Evolutionary conservation across 352 stramenopile species (phyloP).

Genomic region (Globisporangium recalcitrans): DNA sequence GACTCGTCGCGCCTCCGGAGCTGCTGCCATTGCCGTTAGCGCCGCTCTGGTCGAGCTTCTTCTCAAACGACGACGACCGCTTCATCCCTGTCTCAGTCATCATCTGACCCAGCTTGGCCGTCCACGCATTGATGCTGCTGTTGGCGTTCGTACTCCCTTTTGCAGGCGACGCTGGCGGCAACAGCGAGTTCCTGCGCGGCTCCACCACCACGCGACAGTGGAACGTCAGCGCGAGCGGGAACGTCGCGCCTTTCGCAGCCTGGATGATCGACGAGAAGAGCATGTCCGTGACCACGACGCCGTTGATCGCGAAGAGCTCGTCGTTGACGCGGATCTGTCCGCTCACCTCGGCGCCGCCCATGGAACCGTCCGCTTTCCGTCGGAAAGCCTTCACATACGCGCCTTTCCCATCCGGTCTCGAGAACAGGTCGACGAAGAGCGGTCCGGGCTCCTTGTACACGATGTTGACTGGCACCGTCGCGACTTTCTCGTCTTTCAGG

Average conservation of each 20-base stretch:
- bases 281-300: slow-evolving; percentile 45
- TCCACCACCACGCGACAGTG: slow-evolving; percentile 25
- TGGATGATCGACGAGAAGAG: slow-evolving; percentile 66
- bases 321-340: slow-evolving; percentile 56
- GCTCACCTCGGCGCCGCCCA: slow-evolving; percentile 51
- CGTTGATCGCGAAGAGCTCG: slow-evolving; percentile 68
- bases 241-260: slow-evolving; percentile 48
- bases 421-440: slow-evolving; percentile 75
- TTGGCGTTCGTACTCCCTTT: slow-evolving; percentile 16
- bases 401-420: slow-evolving; percentile 53
- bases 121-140: slow-evolving; percentile 26
- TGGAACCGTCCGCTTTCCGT: slow-evolving; percentile 41
- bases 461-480: slow-evolving; percentile 33
- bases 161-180: slow-evolving; percentile 36
- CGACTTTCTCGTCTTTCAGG: slow-evolving; percentile 21
- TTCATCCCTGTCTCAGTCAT: slow-evolving; percentile 29
- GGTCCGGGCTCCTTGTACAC: slow-evolving; percentile 44
- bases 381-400: slow-evolving; percentile 75
- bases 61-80: slow-evolving; percentile 54
- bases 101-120: slow-evolving; percentile 42
- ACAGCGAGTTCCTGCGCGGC: slow-evolving; percentile 11
- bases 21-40: slow-evolving; percentile 6
- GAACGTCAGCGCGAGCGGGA: slow-evolving; percentile 68
- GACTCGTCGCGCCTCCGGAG: slow-evolving; percentile 14
- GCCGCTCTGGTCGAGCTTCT: slow-evolving; percentile 21